A percentile compares a stretch with the other conserved stretches of the same genome.
Conservation (phyloP, 768 basidiomycete genomes). For the Mycena floridula region DNA sequence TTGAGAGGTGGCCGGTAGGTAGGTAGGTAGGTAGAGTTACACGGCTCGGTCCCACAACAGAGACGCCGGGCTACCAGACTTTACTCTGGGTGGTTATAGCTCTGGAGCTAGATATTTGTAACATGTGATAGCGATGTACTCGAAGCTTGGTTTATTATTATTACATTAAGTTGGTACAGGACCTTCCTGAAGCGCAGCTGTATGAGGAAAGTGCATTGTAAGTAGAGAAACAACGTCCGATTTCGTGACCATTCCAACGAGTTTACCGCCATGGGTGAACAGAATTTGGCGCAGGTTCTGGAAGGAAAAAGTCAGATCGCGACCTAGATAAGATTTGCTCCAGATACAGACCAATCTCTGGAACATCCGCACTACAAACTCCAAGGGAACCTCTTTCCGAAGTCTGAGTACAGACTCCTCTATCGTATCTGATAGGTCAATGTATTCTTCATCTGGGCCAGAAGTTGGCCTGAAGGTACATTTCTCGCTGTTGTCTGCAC, state of each 20-base stretch:
- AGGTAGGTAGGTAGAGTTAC: too few relatives aligned
- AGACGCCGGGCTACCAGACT: too few relatives aligned
- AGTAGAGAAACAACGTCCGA: constrained; percentile 56
- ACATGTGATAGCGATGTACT: too few relatives aligned
- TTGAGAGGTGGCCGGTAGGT: too few relatives aligned
- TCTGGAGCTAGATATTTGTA: too few relatives aligned
- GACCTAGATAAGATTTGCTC: neutral
- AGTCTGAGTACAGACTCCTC: constrained; percentile 53
- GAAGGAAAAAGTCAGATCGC: neutral
- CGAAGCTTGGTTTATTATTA: too few relatives aligned
- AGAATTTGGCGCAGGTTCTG: constrained; percentile 67
- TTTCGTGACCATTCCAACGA: constrained; percentile 66
- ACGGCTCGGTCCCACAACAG: too few relatives aligned
- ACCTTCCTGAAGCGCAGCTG: constrained; percentile 30
- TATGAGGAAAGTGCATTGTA: constrained; percentile 52
- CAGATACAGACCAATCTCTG: constrained; percentile 51
- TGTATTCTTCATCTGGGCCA: constrained; percentile 20
- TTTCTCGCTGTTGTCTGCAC: constrained; percentile 23
- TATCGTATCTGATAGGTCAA: constrained; percentile 27
- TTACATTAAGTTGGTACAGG: too few relatives aligned
- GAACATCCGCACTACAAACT: constrained; percentile 69
- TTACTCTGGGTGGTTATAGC: too few relatives aligned
- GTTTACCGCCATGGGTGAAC: constrained; percentile 53
- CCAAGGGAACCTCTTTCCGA: constrained; percentile 63
- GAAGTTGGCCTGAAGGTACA: constrained; percentile 36